phyloP scores from a whole-genome alignment of 2,329 filamentous ascomycete species.

The Macrophomina pseudophaseolina region DNA sequence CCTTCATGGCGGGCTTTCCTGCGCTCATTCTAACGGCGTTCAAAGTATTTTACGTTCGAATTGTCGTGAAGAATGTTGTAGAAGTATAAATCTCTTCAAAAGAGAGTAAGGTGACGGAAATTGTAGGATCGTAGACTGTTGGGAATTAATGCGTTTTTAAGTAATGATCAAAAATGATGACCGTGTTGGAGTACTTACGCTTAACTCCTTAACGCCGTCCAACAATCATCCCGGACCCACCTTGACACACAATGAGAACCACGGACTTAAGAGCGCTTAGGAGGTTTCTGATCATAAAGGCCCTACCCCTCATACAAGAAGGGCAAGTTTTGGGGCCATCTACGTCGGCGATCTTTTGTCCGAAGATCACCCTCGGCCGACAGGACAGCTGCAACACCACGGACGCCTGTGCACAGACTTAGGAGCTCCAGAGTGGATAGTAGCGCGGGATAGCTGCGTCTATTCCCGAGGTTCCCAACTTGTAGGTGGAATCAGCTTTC shows the following conservation, averaged over 20 bases:
- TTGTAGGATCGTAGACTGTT: too few species aligned
- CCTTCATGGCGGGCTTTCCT: slow-evolving; percentile 29
- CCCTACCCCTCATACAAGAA: too few species aligned
- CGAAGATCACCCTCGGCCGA: slow-evolving; percentile 15
- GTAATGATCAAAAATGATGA: too few species aligned
- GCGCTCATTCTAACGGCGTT: neutral
- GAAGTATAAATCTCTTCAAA: neutral
- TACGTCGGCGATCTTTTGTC: neutral
- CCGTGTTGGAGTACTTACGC: neutral
- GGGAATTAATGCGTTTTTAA: too few species aligned
- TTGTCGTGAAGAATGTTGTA: too few species aligned
- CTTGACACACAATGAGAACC: neutral
- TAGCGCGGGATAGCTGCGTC: too few species aligned
- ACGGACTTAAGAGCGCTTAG: neutral
- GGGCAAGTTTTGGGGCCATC: neutral
- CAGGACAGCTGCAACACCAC: neutral
- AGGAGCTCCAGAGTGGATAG: too few species aligned
- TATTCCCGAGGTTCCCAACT: too few species aligned
- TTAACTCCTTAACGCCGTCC: neutral
- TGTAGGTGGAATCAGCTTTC: too few species aligned
- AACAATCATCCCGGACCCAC: neutral
- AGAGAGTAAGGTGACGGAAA: neutral
- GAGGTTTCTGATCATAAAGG: too few species aligned
- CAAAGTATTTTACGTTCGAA: too few species aligned
- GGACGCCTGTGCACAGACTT: neutral